A percentile compares a stretch with the other conserved stretches of the same genome.
phyloP scores from a whole-genome alignment of 352 stramenopile genomes.

The Globisporangium solare region DNA sequence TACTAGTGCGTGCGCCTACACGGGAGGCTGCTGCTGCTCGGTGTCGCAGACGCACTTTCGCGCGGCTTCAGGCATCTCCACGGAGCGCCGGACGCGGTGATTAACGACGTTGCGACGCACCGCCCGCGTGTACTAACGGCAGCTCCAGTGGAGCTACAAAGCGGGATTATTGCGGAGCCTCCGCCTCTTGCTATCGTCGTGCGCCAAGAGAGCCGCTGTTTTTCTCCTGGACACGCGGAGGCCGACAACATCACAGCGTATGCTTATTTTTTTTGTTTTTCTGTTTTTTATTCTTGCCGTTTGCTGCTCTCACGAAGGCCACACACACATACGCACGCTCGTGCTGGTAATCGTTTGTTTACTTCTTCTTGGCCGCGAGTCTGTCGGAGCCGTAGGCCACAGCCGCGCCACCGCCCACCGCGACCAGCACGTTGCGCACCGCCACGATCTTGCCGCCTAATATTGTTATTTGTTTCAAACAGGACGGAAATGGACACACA shows the following conservation, averaged over 20 bases:
- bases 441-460: slow-evolving; percentile 68
- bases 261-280: too few relatives aligned
- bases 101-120: too few relatives aligned
- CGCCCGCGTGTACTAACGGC: too few relatives aligned
- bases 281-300: too few relatives aligned
- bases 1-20: too few relatives aligned
- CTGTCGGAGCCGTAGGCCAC: slow-evolving; percentile 58
- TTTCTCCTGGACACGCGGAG: not conserved
- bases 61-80: too few relatives aligned
- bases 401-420: slow-evolving; percentile 43
- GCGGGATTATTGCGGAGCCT: too few relatives aligned
- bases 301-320: too few relatives aligned
- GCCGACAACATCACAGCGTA: too few relatives aligned
- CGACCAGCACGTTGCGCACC: slow-evolving; percentile 60
- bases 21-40: not conserved
- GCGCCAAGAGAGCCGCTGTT: not conserved
- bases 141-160: too few relatives aligned
- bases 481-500: not conserved
- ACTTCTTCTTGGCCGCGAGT: slow-evolving; percentile 20
- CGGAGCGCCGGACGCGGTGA: too few relatives aligned
- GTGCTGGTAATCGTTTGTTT: not conserved
- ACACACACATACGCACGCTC: slow-evolving; percentile 1
- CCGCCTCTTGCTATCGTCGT: too few relatives aligned
- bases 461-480: not conserved
- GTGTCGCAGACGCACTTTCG: not conserved